Evolutionary conservation across 768 basidiomycete species (phyloP), one percentile per base, ranked within the genome.

Genomic region (Boletus rex-veris): DNA sequence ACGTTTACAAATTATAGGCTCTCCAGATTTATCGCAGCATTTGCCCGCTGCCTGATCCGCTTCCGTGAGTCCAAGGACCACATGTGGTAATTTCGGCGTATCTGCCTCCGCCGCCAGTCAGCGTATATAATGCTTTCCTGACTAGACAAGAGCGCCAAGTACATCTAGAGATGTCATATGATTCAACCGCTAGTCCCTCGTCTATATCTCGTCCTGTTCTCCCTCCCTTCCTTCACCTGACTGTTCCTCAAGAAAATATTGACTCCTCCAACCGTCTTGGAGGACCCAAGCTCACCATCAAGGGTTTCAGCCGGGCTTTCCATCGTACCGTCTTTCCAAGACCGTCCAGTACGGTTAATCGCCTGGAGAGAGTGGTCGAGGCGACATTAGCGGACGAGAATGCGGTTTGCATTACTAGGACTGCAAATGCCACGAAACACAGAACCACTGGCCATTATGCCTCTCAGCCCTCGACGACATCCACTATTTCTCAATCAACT

Each of bases 291-390:
- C 63, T 64, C 14, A 58, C 59, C 50, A 68, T 65, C 48, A 71
- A 70, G 36, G 80, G 77, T 57, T 64, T 81, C 44, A 74, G 73
- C 56, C 72, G 67, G 46, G 71, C 77, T 44, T 73, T 82, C 39
- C 74, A 74, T 36, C 71, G 77, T 28, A 50, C 70, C 4, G 64
- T 75, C 36, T 50, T 54, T 35, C 42, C 52, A 16, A 46, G 43
- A 30, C 50, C 41, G 30, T 28, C 24, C 31, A 38, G n/a, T 28
- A 18, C 15, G 12, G 48, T 35, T 5, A 40, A 7, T 37, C 28
- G 19, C 39, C 31, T 55, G 35, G 58, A 57, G 8, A 50, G 33
- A 38, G 49, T 45, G 21, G 35, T 30, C 15, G 48, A 59, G 38
- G 47, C 18, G 28, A 40, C 26, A 19, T 40, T 33, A 16, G 59